Evolutionary conservation across 2,329 filamentous ascomycete species (phyloP).

Genomic region (Emergomyces africanus): DNA sequence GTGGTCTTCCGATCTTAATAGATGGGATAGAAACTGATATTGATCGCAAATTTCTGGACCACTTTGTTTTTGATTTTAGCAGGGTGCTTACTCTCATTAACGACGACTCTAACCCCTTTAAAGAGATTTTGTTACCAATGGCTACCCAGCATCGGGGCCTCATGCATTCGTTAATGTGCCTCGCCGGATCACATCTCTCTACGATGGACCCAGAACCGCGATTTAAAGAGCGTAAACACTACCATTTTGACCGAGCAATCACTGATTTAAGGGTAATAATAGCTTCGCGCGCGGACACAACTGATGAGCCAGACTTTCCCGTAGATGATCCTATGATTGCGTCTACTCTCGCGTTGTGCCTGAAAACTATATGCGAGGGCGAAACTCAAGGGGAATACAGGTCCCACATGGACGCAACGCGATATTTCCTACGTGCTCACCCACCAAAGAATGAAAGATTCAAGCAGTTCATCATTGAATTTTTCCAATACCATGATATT

Average conservation of each 20-base stretch:
- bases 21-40: conserved; percentile 68
- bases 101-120: conserved; percentile 72
- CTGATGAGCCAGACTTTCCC: conserved; percentile 22
- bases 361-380: conserved; percentile 50
- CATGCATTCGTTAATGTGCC: conserved; percentile 80
- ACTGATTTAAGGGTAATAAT: conserved; percentile 29
- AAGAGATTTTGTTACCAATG: conserved; percentile 69
- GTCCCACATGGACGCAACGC: conserved; percentile 65
- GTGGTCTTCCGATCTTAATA: conserved; percentile 50
- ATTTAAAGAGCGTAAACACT: conserved; percentile 41
- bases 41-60: conserved; percentile 68
- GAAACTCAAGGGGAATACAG: conserved; percentile 58
- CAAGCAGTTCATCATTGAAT: conserved; percentile 57
- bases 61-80: conserved; percentile 70
- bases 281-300: conserved; percentile 15
- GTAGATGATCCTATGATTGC: conserved; percentile 49
- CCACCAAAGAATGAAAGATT: conserved; percentile 55
- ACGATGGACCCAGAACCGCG: conserved; percentile 38
- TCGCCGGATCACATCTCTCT: conserved; percentile 65
- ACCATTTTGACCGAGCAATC: conserved; percentile 38
- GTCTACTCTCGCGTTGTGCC: conserved; percentile 45
- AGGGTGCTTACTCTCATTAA: conserved; percentile 70
- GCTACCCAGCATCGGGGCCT: conserved; percentile 66
- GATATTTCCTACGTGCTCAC: conserved; percentile 51
- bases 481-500: conserved; percentile 72